Evolutionary conservation across 805 yeast species (phyloP).

Genomic region (Saccharomycopsis lassenensis): DNA sequence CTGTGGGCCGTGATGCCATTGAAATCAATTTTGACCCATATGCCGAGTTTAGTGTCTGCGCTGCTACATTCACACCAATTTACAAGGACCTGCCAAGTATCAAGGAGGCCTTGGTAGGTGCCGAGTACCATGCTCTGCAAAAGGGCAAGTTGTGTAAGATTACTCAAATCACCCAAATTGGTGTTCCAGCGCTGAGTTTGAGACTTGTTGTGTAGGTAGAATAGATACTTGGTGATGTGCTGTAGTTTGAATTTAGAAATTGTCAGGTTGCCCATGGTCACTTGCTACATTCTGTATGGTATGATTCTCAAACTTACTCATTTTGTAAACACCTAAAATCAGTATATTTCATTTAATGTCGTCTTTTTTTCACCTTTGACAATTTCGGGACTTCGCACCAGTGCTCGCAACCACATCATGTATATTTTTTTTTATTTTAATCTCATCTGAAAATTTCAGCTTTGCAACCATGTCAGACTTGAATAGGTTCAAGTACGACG

Average conservation of each 20-base stretch:
- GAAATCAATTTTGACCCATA: conserved; percentile 89
- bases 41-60: conserved; percentile 85
- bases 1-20: conserved; percentile 72
- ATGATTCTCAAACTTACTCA: background rate
- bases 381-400: too few species aligned
- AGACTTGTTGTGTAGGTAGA: conserved; percentile 31
- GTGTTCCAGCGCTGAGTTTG: conserved; percentile 88
- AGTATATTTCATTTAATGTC: background rate
- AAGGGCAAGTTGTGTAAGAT: conserved; percentile 73
- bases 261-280: too few species aligned
- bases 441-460: too few species aligned
- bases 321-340: background rate
- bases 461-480: too few species aligned
- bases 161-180: conserved; percentile 68
- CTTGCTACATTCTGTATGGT: background rate
- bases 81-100: conserved; percentile 63
- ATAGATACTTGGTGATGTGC: background rate
- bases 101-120: conserved; percentile 80
- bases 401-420: too few species aligned
- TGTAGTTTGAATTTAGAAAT: background rate
- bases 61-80: conserved; percentile 79
- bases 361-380: background rate
- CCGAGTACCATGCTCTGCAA: conserved; percentile 66
- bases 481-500: conserved; percentile 43
- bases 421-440: too few species aligned